These are phyloP conservation scores for Sphagnum tenellum DNA, from an alignment of 225 moss, liverwort and hornwort species.

Conservation along the genomic window DNA sequence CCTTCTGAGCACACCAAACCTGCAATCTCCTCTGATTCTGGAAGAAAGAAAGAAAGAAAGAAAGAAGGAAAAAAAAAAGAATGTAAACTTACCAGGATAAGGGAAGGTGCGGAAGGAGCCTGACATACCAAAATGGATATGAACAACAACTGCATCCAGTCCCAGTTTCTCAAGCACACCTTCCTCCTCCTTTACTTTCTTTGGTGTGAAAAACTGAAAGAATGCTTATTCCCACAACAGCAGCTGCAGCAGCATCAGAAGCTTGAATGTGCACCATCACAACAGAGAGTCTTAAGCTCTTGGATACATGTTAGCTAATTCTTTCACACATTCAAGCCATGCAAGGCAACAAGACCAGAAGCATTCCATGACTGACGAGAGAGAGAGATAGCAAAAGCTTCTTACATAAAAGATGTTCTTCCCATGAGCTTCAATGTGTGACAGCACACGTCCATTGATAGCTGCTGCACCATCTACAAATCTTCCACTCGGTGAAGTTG, in stretches of 20 bases:
- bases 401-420: conserved; percentile 94
- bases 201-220: conserved; percentile 66
- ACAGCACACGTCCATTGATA: conserved; percentile 53
- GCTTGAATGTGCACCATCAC: no score
- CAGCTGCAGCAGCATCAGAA: no score
- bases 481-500: conserved; percentile 64
- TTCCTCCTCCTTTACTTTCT: conserved; percentile 26
- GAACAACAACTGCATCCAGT: conserved; percentile 61
- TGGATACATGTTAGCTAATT: no score
- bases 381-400: neutral
- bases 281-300: no score
- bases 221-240: no score
- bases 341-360: no score
- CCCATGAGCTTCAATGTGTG: conserved; percentile 81
- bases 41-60: no score
- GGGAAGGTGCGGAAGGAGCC: conserved; percentile 74
- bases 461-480: conserved; percentile 65
- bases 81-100: conserved; percentile 41
- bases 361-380: no score
- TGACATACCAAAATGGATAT: conserved; percentile 88
- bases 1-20: no score
- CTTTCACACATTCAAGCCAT: no score
- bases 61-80: no score
- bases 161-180: conserved; percentile 35
- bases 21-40: no score